Percentiles rank a stretch among this genome's conserved stretches.
These are phyloP conservation scores for Ensete ventricosum DNA, from an alignment of 176 grass and related monocot genomes.

Conservation along the genomic window DNA sequence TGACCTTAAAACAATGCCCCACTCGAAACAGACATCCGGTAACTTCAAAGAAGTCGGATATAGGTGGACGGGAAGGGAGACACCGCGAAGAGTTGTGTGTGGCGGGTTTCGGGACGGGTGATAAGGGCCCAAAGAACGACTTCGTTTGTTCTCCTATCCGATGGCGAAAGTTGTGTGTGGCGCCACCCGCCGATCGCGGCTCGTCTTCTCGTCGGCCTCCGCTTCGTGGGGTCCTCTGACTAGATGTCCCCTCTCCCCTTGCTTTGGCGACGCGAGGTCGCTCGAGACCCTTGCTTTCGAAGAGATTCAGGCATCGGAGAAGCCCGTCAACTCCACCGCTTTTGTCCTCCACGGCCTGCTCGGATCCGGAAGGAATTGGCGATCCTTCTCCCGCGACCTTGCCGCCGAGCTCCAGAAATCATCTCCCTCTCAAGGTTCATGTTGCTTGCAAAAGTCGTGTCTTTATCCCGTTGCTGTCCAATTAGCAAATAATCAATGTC, in stretches of 20 bases:
- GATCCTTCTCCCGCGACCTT: conserved; percentile 64
- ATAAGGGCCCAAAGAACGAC: too few relatives aligned
- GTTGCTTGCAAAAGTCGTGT: not conserved
- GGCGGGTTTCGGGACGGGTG: too few relatives aligned
- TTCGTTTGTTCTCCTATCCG: not conserved
- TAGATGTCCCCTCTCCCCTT: not conserved
- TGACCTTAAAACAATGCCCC: too few relatives aligned
- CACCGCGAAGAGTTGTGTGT: too few relatives aligned
- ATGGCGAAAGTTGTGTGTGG: conserved; percentile 2
- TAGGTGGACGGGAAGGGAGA: too few relatives aligned
- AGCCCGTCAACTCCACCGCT: conserved; percentile 49
- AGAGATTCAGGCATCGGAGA: conserved; percentile 61
- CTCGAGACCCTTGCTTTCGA: conserved; percentile 76
- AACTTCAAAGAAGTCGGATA: too few relatives aligned
- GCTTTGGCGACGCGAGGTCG: conserved; percentile 25
- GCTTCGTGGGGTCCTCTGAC: not conserved
- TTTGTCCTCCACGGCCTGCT: conserved; percentile 91
- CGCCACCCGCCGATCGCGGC: conserved; percentile 19
- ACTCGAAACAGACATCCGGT: too few relatives aligned
- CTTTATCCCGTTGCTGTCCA: not conserved
- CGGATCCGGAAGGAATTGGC: conserved; percentile 86
- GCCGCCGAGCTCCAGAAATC: conserved; percentile 54
- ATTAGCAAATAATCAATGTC: too few relatives aligned
- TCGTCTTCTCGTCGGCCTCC: conserved; percentile 37
- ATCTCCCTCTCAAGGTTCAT: conserved; percentile 46